Evolutionary conservation across 305 asterid species (phyloP), one percentile per base, ranked within the genome.

Genomic region (Solanum hybrid): DNA sequence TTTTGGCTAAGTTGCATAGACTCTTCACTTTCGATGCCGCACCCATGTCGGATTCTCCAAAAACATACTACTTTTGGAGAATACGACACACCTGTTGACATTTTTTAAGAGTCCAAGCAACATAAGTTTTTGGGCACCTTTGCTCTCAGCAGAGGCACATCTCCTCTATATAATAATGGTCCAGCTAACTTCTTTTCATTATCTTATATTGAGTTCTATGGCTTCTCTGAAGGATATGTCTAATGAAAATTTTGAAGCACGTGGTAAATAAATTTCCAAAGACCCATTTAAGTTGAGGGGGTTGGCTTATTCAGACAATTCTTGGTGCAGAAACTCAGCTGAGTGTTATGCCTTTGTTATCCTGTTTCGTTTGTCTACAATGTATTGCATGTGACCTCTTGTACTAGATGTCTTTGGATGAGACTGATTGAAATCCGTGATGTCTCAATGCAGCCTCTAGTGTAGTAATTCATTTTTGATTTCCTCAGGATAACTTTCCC

Each of bases 261-360:
- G 32, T 40, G 86, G 86, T 81, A 81, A 42, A 15, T 81, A 42
- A 1, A 82, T 82, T 82, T 3, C 38, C 40, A 45, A 82, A 27
- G 19, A 82, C 40, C 40, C 27, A 27, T 82, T 45, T 42, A 15
- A 15, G 72, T 82, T 45, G 26, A 82, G 87, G 40, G 38, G 29
- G 27, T 29, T 82, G 73, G 27, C 38, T 45, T 82, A 29, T 29
- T 45, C 38, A 82, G 40, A 82, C 73, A 82, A 27, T 9, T 29
- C 36, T 82, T 82, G 38, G 87, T 9, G 73, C 87, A 82, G 86
- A 82, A 82, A 82, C 87, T 45, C 73, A 82, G 10, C 29, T 82
- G 29, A 15, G 38, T 45, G 14, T 82, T 51, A 29, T 82, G 29
- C 60, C 38, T 82, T 82, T 22, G 1, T 82, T 5, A 15, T 82